Evolutionary conservation across 2,329 filamentous ascomycete species (phyloP).

Genomic region (Aspergillus uvarum): DNA sequence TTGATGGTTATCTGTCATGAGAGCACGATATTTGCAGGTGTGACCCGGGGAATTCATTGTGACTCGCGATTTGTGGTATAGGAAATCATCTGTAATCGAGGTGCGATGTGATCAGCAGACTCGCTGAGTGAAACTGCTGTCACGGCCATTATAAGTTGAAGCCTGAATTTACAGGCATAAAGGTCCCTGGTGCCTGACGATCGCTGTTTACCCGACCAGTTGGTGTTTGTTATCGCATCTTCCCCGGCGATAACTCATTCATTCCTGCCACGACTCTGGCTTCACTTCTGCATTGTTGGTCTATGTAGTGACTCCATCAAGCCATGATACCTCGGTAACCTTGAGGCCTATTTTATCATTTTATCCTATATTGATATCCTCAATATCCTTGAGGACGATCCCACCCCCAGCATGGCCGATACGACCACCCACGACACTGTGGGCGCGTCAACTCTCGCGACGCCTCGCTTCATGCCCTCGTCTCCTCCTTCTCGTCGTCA

Average conservation of each 20-base stretch:
- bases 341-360: neutral
- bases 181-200: neutral
- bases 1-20: neutral
- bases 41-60: neutral
- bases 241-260: neutral
- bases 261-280: too few species aligned
- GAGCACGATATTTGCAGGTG: neutral
- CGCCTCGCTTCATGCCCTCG: conserved; percentile 38
- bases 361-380: neutral
- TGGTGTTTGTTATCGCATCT: neutral
- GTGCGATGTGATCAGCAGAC: neutral
- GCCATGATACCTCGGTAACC: neutral
- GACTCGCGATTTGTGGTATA: neutral
- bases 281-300: too few species aligned
- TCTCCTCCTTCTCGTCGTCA: conserved; percentile 31
- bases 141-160: too few species aligned
- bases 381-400: neutral
- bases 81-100: neutral
- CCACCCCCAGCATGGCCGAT: conserved; percentile 34
- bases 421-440: conserved; percentile 44
- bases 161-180: neutral
- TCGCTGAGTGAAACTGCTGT: too few species aligned
- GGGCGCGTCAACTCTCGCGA: conserved; percentile 41
- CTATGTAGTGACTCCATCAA: neutral
- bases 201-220: neutral